Conservation (phyloP, 192 early-diverging fungal species). For the Hyaloraphidium curvatum region DNA sequence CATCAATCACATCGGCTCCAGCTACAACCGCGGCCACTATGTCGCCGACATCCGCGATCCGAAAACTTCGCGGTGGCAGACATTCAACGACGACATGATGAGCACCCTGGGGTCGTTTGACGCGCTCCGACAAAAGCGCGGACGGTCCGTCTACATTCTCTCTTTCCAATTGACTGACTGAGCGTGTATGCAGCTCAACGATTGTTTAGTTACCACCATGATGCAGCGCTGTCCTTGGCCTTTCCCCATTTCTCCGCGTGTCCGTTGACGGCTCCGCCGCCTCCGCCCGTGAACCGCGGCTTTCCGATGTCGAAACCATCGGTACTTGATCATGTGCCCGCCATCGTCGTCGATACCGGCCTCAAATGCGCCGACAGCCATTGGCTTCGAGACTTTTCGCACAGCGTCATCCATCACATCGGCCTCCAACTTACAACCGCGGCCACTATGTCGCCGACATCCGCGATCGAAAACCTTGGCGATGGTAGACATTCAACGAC, state of each 20-base stretch:
- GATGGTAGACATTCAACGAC: background rate
- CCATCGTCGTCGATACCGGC: no score
- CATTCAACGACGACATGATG: background rate
- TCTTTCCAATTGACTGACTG: background rate
- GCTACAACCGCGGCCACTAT: background rate
- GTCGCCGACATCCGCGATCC: background rate
- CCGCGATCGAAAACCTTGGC: background rate
- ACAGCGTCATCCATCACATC: background rate
- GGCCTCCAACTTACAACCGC: background rate
- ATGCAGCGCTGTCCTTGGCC: no score
- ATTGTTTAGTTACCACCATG: no score
- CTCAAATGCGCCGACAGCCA: no score
- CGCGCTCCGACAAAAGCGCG: background rate
- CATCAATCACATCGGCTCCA: background rate
- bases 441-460: background rate
- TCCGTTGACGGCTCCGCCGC: background rate
- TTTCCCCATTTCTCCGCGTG: background rate
- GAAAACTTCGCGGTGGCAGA: background rate
- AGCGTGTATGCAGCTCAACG: no score
- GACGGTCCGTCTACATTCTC: background rate
- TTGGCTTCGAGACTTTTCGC: no score
- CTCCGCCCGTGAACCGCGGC: background rate
- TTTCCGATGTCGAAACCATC: background rate
- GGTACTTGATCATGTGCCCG: constrained; percentile 27
- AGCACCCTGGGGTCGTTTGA: background rate